phyloP scores from a whole-genome alignment of 75 land plant genomes.

The Cupressus sempervirens region DNA sequence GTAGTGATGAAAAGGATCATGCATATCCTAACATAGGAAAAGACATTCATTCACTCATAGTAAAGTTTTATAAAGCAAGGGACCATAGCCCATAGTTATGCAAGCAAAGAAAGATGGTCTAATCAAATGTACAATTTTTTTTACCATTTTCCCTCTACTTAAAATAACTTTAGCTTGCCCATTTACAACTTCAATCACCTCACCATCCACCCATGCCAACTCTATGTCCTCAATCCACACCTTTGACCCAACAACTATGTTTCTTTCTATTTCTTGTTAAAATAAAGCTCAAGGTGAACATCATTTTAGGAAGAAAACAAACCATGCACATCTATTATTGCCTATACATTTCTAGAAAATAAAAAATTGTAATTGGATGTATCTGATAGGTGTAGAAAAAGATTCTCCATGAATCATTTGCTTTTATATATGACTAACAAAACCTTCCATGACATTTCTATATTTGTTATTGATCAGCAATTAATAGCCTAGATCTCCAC shows the following conservation, averaged over 20 bases:
- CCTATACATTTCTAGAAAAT: background rate
- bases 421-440: background rate
- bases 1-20: background rate
- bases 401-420: background rate
- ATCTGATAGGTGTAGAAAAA: background rate
- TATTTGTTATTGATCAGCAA: background rate
- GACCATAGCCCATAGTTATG: no score
- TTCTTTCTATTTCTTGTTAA: background rate
- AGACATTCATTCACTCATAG: background rate
- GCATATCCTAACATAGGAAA: background rate
- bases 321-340: background rate
- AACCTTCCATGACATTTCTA: background rate
- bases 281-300: background rate
- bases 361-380: background rate
- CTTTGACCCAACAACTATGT: conserved; percentile 43
- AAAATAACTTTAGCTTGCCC: conserved; percentile 47
- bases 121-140: background rate
- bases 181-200: conserved; percentile 50
- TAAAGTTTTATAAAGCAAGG: background rate
- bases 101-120: background rate
- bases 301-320: background rate
- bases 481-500: background rate
- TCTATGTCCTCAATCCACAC: conserved; percentile 90
- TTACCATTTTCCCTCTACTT: conserved; percentile 55
- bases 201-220: conserved; percentile 74